Percentiles rank a stretch among this genome's conserved stretches.
Conservation (phyloP, 2,329 filamentous ascomycete genomes). For the Pseudogymnoascus sp. region DNA sequence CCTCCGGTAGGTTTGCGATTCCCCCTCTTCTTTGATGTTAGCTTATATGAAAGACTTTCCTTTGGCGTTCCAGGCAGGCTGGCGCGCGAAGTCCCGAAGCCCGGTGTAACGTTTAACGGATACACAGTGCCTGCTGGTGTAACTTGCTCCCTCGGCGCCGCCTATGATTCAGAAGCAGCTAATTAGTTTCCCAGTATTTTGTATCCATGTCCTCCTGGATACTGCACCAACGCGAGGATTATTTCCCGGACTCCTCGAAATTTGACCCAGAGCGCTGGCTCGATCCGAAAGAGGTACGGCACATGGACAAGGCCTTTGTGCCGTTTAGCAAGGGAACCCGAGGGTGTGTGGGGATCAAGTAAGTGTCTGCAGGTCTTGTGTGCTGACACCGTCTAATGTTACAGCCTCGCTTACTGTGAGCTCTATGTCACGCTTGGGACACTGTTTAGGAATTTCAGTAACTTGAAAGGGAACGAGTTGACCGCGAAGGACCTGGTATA, state of each 20-base stretch:
- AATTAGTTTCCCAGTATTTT: constrained; percentile 10
- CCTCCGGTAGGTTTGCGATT: constrained; percentile 24
- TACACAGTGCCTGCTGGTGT: constrained; percentile 29
- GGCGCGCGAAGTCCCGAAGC: constrained; percentile 28
- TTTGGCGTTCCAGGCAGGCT: constrained; percentile 29
- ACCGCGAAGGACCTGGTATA: constrained; percentile 24
- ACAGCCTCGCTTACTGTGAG: constrained; percentile 30
- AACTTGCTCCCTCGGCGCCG: constrained; percentile 10
- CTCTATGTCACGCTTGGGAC: constrained; percentile 29
- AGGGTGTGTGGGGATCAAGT: constrained; percentile 15
- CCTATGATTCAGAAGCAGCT: not conserved
- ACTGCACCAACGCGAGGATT: constrained; percentile 28
- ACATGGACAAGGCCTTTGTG: constrained; percentile 30
- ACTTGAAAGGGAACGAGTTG: constrained; percentile 19
- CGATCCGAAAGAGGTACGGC: constrained; percentile 15
- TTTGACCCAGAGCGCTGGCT: constrained; percentile 34
- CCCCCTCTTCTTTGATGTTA: not conserved
- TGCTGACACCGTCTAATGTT: not conserved
- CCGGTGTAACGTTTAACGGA: constrained; percentile 27
- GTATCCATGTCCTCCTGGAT: constrained; percentile 32
- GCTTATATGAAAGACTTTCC: constrained; percentile 18
- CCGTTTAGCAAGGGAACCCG: constrained; percentile 19
- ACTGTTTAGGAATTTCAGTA: constrained; percentile 27
- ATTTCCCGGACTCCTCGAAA: constrained; percentile 29
- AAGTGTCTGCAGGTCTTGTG: constrained; percentile 5